phyloP scores from a whole-genome alignment of 2,329 filamentous ascomycete genomes.

The Colletotrichum musicola region DNA sequence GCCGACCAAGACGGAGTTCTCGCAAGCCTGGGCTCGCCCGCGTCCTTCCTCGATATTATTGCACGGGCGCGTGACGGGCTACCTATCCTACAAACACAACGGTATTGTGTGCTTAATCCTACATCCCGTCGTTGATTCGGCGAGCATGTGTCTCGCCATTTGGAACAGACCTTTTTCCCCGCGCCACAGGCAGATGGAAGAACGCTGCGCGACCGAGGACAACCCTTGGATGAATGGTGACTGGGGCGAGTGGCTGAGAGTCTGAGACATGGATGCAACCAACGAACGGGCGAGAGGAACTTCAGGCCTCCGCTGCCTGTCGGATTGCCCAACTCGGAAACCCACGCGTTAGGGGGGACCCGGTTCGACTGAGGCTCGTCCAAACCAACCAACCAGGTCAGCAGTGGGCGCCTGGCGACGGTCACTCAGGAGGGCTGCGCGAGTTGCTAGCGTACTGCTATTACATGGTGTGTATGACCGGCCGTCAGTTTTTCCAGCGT shows the following conservation, averaged over 20 bases:
- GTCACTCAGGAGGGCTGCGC: not conserved
- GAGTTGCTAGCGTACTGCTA: not conserved
- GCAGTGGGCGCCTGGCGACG: conserved; percentile 5
- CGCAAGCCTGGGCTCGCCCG: too few relatives aligned
- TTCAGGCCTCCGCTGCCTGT: conserved; percentile 18
- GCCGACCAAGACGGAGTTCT: too few relatives aligned
- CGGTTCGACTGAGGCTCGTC: conserved; percentile 16
- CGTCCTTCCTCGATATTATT: too few relatives aligned
- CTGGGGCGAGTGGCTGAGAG: conserved; percentile 29
- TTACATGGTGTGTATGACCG: not conserved
- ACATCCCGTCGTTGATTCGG: too few relatives aligned
- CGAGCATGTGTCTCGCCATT: too few relatives aligned
- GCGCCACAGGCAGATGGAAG: not conserved
- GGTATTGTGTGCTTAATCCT: too few relatives aligned
- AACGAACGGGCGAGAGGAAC: conserved; percentile 4
- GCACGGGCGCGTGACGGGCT: too few relatives aligned
- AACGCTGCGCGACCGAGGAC: not conserved
- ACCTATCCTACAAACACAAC: too few relatives aligned
- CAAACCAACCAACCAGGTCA: not conserved
- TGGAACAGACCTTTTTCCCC: not conserved
- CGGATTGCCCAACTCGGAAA: conserved; percentile 31
- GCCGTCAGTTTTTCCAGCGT: not conserved
- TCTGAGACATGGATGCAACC: conserved; percentile 33
- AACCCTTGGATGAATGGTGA: not conserved
- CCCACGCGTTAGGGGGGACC: conserved; percentile 7